Percentiles rank a stretch among this genome's conserved stretches.
Evolutionary conservation across 441 rosid species (phyloP).

Genomic region (Gossypium gossypioides): DNA sequence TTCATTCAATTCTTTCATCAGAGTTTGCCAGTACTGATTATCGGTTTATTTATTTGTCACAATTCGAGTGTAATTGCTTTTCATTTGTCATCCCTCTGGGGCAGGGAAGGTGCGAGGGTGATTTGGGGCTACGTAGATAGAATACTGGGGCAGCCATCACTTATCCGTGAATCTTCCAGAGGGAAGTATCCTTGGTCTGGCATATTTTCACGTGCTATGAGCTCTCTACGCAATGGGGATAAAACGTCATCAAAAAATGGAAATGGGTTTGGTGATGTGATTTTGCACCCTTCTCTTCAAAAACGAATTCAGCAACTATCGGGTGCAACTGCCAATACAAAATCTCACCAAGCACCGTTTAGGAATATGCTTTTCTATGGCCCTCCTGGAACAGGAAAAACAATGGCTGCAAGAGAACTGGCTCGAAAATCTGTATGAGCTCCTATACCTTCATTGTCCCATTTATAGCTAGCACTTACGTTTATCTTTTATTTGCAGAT

Average conservation of each 20-base stretch:
- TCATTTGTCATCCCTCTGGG: slow-evolving; percentile 9
- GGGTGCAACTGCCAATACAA: slow-evolving; percentile 87
- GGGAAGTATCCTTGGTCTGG: slow-evolving; percentile 99
- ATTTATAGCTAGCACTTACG: not conserved
- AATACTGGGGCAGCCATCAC: slow-evolving; percentile 89
- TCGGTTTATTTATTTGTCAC: not conserved
- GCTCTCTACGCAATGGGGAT: slow-evolving; percentile 27
- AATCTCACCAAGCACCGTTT: slow-evolving; percentile 84
- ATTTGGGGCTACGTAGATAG: slow-evolving; percentile 97
- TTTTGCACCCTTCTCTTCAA: slow-evolving; percentile 70
- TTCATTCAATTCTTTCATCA: not conserved
- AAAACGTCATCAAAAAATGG: slow-evolving; percentile 27
- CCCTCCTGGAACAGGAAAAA: slow-evolving; percentile 98
- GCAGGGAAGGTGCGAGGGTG: slow-evolving; percentile 94
- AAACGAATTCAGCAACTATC: slow-evolving; percentile 76
- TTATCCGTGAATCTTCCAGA: slow-evolving; percentile 87
- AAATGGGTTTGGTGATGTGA: slow-evolving; percentile 85
- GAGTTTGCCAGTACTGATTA: not conserved
- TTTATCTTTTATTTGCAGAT: not conserved
- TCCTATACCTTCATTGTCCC: slow-evolving; percentile 6
- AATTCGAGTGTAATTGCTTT: not conserved
- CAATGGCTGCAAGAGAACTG: slow-evolving; percentile 94
- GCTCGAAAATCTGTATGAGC: slow-evolving; percentile 78
- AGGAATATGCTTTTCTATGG: slow-evolving; percentile 91
- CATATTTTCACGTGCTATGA: slow-evolving; percentile 37